Evolutionary conservation across 1,139 yeast genomes (phyloP).

Genomic region (Magnusiomyces starmeri): DNA sequence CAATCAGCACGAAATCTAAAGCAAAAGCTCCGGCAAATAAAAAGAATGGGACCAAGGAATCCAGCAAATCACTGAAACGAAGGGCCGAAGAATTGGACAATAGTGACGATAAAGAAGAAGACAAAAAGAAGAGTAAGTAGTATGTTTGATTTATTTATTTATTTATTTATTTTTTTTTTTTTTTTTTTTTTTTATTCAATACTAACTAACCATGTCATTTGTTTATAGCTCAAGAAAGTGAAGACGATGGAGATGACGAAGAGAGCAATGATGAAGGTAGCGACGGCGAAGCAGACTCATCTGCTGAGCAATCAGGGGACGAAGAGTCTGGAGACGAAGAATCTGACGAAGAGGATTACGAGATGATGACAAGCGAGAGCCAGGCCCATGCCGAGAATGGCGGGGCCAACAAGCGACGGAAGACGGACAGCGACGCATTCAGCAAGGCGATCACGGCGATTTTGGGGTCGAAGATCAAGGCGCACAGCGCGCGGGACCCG

Average conservation of each 20-base stretch:
- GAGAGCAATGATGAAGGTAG: conserved; percentile 14
- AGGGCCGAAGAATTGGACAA: neutral
- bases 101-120: neutral
- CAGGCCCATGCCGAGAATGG: too few relatives aligned
- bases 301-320: conserved; percentile 13
- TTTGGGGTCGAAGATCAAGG: conserved; percentile 76
- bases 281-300: conserved; percentile 14
- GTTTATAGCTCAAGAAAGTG: conserved; percentile 3
- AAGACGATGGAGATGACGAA: conserved; percentile 10
- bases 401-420: conserved; percentile 32
- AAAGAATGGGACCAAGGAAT: conserved; percentile 5
- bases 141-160: neutral
- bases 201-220: too few relatives aligned
- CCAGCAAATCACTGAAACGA: conserved; percentile 1
- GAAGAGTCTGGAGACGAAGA: conserved; percentile 18
- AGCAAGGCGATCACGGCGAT: conserved; percentile 81
- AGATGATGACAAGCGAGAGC: conserved; percentile 23
- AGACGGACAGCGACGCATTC: conserved; percentile 61
- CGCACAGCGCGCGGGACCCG: conserved; percentile 83
- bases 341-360: conserved; percentile 23
- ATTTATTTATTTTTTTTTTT: neutral
- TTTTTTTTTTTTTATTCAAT: too few relatives aligned
- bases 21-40: neutral
- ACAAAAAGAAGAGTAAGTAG: neutral
- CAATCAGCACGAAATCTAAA: neutral